phyloP scores from a whole-genome alignment of 73 alveolate species.

The Uronychia setigera region DNA sequence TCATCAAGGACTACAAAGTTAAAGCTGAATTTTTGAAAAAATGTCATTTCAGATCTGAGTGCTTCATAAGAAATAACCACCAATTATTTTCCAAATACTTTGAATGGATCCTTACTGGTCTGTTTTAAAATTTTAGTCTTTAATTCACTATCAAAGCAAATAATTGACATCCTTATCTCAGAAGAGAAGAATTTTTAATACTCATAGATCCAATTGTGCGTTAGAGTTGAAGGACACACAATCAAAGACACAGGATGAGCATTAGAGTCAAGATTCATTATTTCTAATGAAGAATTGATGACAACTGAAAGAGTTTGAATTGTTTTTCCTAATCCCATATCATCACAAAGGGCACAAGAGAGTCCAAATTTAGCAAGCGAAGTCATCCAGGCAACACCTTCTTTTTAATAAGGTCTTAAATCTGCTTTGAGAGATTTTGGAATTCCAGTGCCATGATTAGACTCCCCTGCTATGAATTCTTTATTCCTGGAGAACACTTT shows the following conservation, averaged over 20 bases:
- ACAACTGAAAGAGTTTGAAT: constrained; percentile 89
- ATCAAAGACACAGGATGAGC: constrained; percentile 73
- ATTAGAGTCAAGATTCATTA: constrained; percentile 55
- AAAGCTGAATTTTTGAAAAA: constrained; percentile 64
- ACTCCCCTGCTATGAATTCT: constrained; percentile 20
- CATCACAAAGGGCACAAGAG: constrained; percentile 98
- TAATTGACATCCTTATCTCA: constrained; percentile 27
- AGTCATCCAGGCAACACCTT: constrained; percentile 97
- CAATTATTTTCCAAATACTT: constrained; percentile 41
- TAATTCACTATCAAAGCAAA: constrained; percentile 31
- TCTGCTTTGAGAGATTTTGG: constrained; percentile 44
- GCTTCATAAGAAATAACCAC: constrained; percentile 83
- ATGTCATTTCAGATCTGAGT: constrained; percentile 68
- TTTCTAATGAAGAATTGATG: constrained; percentile 55
- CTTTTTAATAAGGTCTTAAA: constrained; percentile 94
- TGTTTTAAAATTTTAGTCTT: constrained; percentile 35
- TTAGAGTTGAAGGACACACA: constrained; percentile 95
- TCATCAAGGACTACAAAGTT: constrained; percentile 95
- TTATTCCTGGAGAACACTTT: constrained; percentile 35
- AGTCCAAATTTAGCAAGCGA: constrained; percentile 91
- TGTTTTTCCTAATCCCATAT: constrained; percentile 98
- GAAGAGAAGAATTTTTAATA: constrained; percentile 81
- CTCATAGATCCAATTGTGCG: constrained; percentile 96
- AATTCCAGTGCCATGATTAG: constrained; percentile 47
- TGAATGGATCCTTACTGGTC: neutral